Evolutionary conservation across 495 filamentous ascomycete genomes (phyloP).

Genomic region (Patellaria atrata): DNA sequence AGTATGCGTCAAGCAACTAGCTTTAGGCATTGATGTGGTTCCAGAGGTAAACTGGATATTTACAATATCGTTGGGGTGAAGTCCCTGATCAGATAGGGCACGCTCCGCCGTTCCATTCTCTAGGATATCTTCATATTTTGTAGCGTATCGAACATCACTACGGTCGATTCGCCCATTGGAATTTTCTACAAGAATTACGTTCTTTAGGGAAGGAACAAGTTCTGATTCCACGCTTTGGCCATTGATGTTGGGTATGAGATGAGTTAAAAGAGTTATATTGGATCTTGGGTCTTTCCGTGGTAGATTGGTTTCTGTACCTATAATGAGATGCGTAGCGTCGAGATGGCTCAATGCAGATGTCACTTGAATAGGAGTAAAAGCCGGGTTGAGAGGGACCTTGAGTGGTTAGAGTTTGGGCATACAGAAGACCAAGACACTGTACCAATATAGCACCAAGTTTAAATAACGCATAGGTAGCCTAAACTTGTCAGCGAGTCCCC

Average conservation of each 20-base stretch:
- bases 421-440: slow-evolving; percentile 16
- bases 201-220: slow-evolving; percentile 50
- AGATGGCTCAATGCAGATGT: slow-evolving; percentile 66
- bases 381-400: slow-evolving; percentile 78
- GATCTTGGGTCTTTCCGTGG: slow-evolving; percentile 64
- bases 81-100: slow-evolving; percentile 28
- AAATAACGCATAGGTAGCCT: slow-evolving; percentile 74
- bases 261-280: slow-evolving; percentile 54
- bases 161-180: slow-evolving; percentile 43
- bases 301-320: slow-evolving; percentile 74
- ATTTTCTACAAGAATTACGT: slow-evolving; percentile 72
- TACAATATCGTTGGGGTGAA: slow-evolving; percentile 57
- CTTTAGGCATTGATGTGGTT: slow-evolving; percentile 81
- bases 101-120: slow-evolving; percentile 29
- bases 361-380: slow-evolving; percentile 71
- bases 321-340: slow-evolving; percentile 58
- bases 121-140: slow-evolving; percentile 41
- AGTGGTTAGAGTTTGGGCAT: background rate
- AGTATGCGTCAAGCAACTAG: slow-evolving; percentile 72
- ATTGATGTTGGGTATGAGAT: slow-evolving; percentile 47
- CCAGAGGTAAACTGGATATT: slow-evolving; percentile 98
- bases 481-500: slow-evolving; percentile 1
- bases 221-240: slow-evolving; percentile 43
- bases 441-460: slow-evolving; percentile 86
- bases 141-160: slow-evolving; percentile 33